Base-by-base conservation (phyloP, 78 protist genomes). In the Chrysochromulina tobinii region DNA sequence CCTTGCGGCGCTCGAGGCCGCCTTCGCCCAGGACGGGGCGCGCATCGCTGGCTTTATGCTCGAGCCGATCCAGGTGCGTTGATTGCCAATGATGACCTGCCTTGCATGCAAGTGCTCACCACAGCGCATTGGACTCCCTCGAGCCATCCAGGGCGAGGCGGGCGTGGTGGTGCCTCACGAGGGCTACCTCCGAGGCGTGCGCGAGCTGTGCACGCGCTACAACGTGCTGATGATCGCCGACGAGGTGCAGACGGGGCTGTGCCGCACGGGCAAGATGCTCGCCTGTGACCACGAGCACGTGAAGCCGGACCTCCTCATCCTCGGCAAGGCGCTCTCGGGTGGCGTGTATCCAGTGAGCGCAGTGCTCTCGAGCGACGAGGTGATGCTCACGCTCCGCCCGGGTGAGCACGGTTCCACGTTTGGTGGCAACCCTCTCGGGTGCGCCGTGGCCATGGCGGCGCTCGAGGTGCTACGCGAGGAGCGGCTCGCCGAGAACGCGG, bases 361-460 rank as follows among this genome's bases (percentile, higher is more conserved):
- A 18, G 99, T 97, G 14, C 93, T 98, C 67, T 72, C 96, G 23
- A 38, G 88, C 91, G 66, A 93, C 68, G 95, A 96, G 50, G 87
- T 97, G 72, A 96, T 67, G 61, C 11, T 1, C 61, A 48, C 66
- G 38, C 5, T 89, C 57, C 1, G 21, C 1, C 98, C 98, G 25
- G 99, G 99, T 50, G 89, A 77, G 81, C 99, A 99, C 94, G 99
- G 99, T 57, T 90, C 96, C 6, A 99, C 99, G 1, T 99, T 81
- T 81, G 99, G 99, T 6, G 99, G 99, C 72, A 96, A 95, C 93
- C 99, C 99, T 27, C 51, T 98, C 27, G 98, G 97, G 9, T 95
- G 97, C 66, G 95, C 97, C 23, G 98, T 98, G 1, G 99, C 97
- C 73, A 93, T 96, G 89, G 99, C 92, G 20, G 98, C 99, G 2